A percentile compares a stretch with the other conserved stretches of the same genome.
Conservation (phyloP, 2,329 filamentous ascomycete genomes). For the Botrytis tulipae region DNA sequence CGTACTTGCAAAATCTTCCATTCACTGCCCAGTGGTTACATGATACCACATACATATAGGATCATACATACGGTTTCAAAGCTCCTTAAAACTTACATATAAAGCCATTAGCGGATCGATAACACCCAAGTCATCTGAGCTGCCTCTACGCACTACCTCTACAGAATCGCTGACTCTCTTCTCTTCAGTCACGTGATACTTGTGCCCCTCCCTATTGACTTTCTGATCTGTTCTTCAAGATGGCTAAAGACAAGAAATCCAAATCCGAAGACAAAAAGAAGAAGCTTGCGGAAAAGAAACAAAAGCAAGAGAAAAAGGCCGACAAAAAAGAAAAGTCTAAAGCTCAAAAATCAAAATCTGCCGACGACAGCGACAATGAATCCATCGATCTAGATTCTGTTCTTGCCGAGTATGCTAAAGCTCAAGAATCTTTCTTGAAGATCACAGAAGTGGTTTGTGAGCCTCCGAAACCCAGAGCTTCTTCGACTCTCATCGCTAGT, state of each 20-base stretch:
- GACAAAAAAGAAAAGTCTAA: constrained; percentile 80
- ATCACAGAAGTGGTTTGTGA: constrained; percentile 77
- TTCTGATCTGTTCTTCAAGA: constrained; percentile 29
- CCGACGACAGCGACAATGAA: constrained; percentile 79
- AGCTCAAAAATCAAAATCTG: constrained; percentile 67
- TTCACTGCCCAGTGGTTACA: not conserved
- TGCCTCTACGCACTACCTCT: not conserved
- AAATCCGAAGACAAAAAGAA: constrained; percentile 50
- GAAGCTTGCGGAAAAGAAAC: constrained; percentile 60
- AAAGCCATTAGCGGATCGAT: not conserved
- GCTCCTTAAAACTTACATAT: not conserved
- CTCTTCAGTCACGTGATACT: not conserved
- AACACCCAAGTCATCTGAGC: not conserved
- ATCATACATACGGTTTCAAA: not conserved
- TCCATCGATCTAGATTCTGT: constrained; percentile 92
- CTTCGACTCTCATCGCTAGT: constrained; percentile 78
- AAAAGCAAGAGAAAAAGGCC: constrained; percentile 84
- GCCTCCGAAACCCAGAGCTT: constrained; percentile 76
- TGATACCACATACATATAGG: not conserved
- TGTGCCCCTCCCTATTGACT: not conserved
- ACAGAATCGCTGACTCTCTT: not conserved
- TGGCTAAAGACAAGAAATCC: constrained; percentile 54
- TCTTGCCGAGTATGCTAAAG: constrained; percentile 86
- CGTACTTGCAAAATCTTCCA: constrained; percentile 4
- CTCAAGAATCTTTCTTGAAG: constrained; percentile 92